Evolutionary conservation across 176 grass and related monocot species (phyloP).

Genomic region (Olyra latifolia): DNA sequence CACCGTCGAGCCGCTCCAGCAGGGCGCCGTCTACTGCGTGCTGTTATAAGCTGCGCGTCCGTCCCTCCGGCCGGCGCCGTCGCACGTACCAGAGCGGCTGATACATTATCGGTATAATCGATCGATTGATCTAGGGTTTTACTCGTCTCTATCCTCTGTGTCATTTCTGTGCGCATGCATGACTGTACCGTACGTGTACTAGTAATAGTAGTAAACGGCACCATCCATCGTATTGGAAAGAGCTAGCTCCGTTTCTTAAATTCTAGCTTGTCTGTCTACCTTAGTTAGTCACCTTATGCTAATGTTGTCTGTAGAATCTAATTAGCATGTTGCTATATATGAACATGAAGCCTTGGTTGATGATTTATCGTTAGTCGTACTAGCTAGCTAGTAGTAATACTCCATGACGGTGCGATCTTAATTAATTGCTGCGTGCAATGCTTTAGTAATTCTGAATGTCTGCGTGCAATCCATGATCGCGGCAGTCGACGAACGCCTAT

Average conservation of each 20-base stretch:
- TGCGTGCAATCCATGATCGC: background rate
- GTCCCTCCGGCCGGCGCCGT: background rate
- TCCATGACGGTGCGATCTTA: background rate
- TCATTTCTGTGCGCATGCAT: background rate
- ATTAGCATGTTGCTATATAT: background rate
- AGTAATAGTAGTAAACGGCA: background rate
- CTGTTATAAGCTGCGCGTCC: background rate
- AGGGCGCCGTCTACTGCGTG: conserved; percentile 50
- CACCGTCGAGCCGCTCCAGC: conserved; percentile 61
- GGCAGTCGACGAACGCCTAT: background rate
- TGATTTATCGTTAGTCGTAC: background rate
- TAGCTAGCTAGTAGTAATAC: too few relatives aligned
- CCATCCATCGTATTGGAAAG: background rate
- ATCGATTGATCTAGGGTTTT: background rate
- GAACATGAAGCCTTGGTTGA: background rate
- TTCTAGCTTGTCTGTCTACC: background rate
- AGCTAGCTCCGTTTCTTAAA: background rate
- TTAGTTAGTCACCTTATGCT: background rate
- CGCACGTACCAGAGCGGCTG: background rate
- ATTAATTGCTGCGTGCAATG: background rate
- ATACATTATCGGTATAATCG: background rate
- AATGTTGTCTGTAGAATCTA: background rate
- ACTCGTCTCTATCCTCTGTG: background rate
- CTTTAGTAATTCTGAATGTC: background rate
- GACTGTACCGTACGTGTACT: background rate